Conservation (phyloP, 148 eudicot genomes). For the Pouteria glomerata region DNA sequence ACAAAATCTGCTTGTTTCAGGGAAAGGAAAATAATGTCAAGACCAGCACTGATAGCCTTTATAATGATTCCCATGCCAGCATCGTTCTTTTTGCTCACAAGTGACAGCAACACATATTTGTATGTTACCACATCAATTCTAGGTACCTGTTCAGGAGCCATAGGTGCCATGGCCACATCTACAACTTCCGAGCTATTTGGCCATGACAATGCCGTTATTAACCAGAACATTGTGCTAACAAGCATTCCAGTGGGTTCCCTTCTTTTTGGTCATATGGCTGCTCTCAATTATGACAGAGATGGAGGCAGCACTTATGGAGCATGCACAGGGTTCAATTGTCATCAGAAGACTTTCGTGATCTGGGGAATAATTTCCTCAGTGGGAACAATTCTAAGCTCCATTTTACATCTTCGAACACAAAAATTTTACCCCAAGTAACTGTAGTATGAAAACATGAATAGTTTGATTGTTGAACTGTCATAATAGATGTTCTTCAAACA, state of each 20-base stretch:
- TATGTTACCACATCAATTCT: not conserved
- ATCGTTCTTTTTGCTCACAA: conserved; percentile 1
- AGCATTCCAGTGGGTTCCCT: not conserved
- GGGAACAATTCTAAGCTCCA: not conserved
- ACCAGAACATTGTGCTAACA: not conserved
- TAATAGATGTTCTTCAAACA: not conserved
- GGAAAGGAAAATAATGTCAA: conserved; percentile 3
- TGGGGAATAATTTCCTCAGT: not conserved
- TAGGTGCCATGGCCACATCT: not conserved
- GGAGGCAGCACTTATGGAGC: not conserved
- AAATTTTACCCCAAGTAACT: not conserved
- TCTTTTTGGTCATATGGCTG: conserved; percentile 1
- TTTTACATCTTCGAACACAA: not conserved
- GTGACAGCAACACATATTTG: conserved; percentile 1
- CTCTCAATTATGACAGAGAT: not conserved
- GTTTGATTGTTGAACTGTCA: not conserved
- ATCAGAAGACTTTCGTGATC: not conserved
- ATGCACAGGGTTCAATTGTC: not conserved
- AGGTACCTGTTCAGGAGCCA: not conserved
- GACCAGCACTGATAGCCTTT: not conserved
- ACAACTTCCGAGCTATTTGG: not conserved
- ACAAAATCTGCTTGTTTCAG: not conserved
- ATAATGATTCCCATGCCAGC: conserved; percentile 3
- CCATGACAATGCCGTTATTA: not conserved
- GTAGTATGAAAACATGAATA: not conserved